Percentiles rank a stretch among this genome's conserved stretches.
These are phyloP conservation scores for Penicillium sp. DNA, from an alignment of 2,329 filamentous ascomycete genomes.

Conservation along the genomic window DNA sequence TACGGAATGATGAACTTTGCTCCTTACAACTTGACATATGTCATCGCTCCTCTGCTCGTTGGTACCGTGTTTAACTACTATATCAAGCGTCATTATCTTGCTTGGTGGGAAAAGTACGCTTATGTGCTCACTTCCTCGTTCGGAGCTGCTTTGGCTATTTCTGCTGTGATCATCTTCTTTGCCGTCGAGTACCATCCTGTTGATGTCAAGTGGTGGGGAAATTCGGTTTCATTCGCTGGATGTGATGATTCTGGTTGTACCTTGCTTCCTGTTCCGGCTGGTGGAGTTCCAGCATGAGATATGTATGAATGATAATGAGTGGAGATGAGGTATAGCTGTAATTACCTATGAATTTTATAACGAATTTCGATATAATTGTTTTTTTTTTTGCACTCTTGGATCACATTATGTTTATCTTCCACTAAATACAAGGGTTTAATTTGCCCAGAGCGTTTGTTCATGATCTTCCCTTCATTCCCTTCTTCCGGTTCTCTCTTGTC, in stretches of 20 bases:
- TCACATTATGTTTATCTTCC: background rate
- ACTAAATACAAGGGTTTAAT: background rate
- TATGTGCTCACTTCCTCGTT: slow-evolving; percentile 56
- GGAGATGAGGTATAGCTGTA: background rate
- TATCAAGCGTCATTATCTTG: slow-evolving; percentile 47
- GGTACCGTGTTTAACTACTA: slow-evolving; percentile 53
- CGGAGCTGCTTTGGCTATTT: slow-evolving; percentile 53
- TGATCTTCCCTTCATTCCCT: slow-evolving; percentile 44
- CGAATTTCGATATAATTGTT: background rate
- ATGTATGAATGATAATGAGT: background rate
- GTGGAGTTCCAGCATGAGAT: background rate
- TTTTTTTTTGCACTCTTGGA: background rate
- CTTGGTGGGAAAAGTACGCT: slow-evolving; percentile 58
- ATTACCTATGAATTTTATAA: background rate
- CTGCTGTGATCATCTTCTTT: slow-evolving; percentile 58
- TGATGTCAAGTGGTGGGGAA: slow-evolving; percentile 34
- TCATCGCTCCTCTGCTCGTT: slow-evolving; percentile 51
- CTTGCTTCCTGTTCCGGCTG: background rate
- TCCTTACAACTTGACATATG: slow-evolving; percentile 50
- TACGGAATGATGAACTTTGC: slow-evolving; percentile 11
- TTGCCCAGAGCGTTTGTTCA: slow-evolving; percentile 4
- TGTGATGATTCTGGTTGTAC: slow-evolving; percentile 4
- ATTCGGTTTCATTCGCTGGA: slow-evolving; percentile 9
- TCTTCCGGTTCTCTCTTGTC: slow-evolving; percentile 61
- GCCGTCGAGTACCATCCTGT: slow-evolving; percentile 43